Conservation (phyloP, 345 rosid species). For the Aquilaria sinensis region DNA sequence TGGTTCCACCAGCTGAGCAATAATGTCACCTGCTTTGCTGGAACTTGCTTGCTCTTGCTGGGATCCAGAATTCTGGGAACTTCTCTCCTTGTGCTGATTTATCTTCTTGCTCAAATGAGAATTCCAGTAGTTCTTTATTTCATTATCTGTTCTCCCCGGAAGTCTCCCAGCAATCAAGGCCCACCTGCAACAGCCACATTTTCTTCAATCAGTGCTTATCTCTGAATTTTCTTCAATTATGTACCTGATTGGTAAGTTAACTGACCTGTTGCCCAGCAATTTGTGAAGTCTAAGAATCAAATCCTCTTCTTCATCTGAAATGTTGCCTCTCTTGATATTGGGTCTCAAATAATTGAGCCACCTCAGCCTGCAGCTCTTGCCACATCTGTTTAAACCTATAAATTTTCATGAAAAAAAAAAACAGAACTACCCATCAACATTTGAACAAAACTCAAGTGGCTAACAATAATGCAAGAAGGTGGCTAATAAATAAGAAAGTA, state of each 20-base stretch:
- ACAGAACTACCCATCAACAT: background rate
- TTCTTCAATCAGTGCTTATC: background rate
- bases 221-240: background rate
- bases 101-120: slow-evolving; percentile 61
- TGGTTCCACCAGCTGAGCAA: background rate
- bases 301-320: slow-evolving; percentile 52
- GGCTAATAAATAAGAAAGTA: background rate
- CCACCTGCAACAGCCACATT: slow-evolving; percentile 31
- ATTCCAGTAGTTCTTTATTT: slow-evolving; percentile 68
- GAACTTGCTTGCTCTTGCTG: background rate
- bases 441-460: too few relatives aligned
- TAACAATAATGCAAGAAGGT: background rate
- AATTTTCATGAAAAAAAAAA: background rate
- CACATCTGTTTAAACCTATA: slow-evolving; percentile 51
- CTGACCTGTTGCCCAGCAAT: slow-evolving; percentile 52
- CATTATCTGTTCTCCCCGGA: slow-evolving; percentile 69
- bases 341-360: slow-evolving; percentile 64
- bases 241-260: background rate
- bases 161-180: slow-evolving; percentile 65
- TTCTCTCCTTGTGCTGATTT: slow-evolving; percentile 20
- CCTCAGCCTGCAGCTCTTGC: slow-evolving; percentile 61
- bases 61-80: background rate
- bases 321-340: slow-evolving; percentile 61
- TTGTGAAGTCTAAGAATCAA: slow-evolving; percentile 51
- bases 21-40: background rate